Percentiles rank a stretch among this genome's conserved stretches.
Conservation (phyloP, 768 basidiomycete genomes). For the Boletus sp. region DNA sequence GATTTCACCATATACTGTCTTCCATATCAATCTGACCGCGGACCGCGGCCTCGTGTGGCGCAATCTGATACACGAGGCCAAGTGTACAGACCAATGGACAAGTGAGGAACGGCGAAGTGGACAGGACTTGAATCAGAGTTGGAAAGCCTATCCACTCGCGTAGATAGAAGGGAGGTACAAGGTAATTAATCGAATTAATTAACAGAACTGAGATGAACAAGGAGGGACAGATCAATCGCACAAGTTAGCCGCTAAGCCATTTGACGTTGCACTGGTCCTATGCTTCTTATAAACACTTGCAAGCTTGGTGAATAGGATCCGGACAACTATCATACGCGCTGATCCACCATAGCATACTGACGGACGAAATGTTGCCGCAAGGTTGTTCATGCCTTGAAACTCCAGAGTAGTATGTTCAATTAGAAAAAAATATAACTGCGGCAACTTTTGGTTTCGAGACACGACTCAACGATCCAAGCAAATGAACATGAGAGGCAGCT, state of each 20-base stretch:
- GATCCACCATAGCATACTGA: not conserved
- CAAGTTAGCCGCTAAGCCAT: not conserved
- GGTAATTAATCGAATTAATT: not conserved
- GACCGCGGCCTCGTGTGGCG: conserved; percentile 23
- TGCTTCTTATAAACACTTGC: not conserved
- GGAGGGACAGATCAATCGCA: not conserved
- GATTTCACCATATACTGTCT: not conserved
- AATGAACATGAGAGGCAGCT: not conserved
- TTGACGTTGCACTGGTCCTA: not conserved
- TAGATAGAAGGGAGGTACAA: not conserved
- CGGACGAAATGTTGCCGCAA: not conserved
- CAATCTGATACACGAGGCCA: conserved; percentile 5
- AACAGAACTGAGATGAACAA: not conserved
- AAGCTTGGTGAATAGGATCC: not conserved
- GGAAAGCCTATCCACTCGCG: conserved; percentile 17
- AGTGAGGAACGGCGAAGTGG: conserved; percentile 8
- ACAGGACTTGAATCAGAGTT: not conserved
- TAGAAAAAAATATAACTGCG: conserved; percentile 5
- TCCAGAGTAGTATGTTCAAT: conserved; percentile 7
- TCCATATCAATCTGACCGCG: conserved; percentile 2
- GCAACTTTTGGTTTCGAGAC: conserved; percentile 3
- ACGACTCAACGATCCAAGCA: conserved; percentile 6
- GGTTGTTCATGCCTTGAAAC: not conserved
- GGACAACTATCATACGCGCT: not conserved
- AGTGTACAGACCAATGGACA: conserved; percentile 4